Evolutionary conservation across 2,329 filamentous ascomycete species (phyloP), one percentile per base, ranked within the genome.

Genomic region (Didymellaceae sp.): DNA sequence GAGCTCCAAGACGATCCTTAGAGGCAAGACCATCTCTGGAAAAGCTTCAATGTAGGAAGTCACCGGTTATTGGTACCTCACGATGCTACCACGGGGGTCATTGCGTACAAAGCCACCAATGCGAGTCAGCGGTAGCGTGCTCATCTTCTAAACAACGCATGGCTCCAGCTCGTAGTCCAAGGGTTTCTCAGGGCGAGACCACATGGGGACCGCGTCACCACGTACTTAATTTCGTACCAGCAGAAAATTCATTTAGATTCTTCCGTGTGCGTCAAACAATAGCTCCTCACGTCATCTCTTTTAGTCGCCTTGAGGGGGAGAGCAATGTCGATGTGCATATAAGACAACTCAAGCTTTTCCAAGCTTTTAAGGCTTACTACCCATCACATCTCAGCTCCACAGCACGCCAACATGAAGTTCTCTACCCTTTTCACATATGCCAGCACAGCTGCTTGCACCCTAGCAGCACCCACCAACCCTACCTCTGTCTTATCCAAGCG

Each of bases 401-500:
- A 40, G 21, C 11, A 20, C 16, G 33, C 31, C 50, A 63, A 21
- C 14, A 72, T 71, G 68, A 71, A 70, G 61, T 44, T 67, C 46
- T 57, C 65, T 24, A 54, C 65, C 13, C 24, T 61, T 37, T 40
- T 63, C 37, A 43, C 65, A 25, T 32, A 61, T 30, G 62, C 62
- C 49, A 62, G 61, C 59, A 64, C 63, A 41, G 65, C 67, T 43
- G 61, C 62, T 14, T 44, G 70, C 5, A 60, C 63, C 21, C 39
- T 68, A n/a, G 69, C 66, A 16, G 62, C 57, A 7, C 68, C 69
- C 6, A 59, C 61, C 5, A 56, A 60, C 3, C 68, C 69, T 4
- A 57, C 60, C 4, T 54, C 61, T 6, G 62, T 59, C 5, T 28
- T 70, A 16, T 56, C 70, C 35, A 68, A 69, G 44, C 64, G 67